Evolutionary conservation across 164 flowering plant species (phyloP).

Genomic region (Aristolochia contorta): DNA sequence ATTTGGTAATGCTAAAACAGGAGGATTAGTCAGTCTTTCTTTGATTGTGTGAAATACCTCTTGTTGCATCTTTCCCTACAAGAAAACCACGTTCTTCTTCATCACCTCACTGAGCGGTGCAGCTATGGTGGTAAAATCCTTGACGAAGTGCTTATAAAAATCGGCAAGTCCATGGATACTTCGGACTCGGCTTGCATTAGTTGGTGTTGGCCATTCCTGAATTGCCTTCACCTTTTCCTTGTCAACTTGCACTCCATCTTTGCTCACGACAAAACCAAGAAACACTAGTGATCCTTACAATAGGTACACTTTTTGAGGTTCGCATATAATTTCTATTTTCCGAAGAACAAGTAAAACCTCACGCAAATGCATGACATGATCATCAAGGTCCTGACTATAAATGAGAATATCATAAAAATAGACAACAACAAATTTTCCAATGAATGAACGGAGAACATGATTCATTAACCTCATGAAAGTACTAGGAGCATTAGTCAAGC

Average conservation of each 20-base stretch:
- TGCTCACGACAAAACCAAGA: constrained; percentile 1
- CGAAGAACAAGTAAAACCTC: no score
- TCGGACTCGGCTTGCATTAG: background rate
- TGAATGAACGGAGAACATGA: no score
- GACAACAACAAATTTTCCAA: no score
- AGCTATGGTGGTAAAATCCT: background rate
- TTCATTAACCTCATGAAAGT: no score
- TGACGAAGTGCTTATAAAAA: no score
- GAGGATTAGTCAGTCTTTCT: background rate
- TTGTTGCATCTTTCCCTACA: no score
- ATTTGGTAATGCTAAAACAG: constrained; percentile 1
- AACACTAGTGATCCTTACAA: no score
- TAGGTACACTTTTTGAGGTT: constrained; percentile 1
- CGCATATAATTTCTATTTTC: no score
- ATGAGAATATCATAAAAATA: constrained; percentile 4
- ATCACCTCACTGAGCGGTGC: constrained; percentile 2
- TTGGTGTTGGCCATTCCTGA: constrained; percentile 9
- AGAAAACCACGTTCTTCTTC: background rate
- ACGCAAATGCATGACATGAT: background rate
- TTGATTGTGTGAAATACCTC: background rate
- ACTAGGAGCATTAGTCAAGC: no score
- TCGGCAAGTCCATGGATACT: constrained; percentile 8
- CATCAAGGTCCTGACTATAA: background rate
- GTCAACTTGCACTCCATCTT: constrained; percentile 3
- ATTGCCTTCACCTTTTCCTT: constrained; percentile 6